Evolutionary conservation across 441 rosid genomes (phyloP).

Genomic region (Aquilaria agallochum): DNA sequence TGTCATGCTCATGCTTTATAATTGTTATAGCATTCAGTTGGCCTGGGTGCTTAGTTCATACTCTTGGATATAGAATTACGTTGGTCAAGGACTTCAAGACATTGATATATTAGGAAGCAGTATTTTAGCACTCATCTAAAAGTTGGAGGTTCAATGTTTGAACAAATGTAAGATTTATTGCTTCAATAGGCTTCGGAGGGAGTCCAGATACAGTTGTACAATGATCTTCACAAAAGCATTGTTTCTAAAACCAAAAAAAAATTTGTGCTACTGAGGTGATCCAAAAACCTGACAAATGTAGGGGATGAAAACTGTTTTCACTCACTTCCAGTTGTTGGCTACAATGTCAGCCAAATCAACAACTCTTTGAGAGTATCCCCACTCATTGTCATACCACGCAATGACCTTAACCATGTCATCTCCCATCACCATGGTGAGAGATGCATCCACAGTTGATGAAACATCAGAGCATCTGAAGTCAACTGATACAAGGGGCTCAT

Average conservation of each 20-base stretch:
- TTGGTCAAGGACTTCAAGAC: too few species aligned
- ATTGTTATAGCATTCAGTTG: too few species aligned
- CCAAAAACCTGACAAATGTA: constrained; percentile 23
- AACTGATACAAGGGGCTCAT: constrained; percentile 90
- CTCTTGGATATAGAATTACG: too few species aligned
- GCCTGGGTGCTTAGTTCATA: too few species aligned
- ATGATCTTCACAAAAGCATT: constrained; percentile 16
- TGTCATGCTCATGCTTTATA: too few species aligned
- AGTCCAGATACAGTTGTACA: constrained; percentile 17
- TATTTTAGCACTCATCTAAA: too few species aligned
- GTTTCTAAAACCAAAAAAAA: constrained; percentile 11
- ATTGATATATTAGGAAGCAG: too few species aligned
- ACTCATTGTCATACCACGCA: constrained; percentile 97
- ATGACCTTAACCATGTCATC: constrained; percentile 98
- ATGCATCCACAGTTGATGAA: constrained; percentile 81
- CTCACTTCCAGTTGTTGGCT: constrained; percentile 80
- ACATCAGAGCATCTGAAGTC: constrained; percentile 94
- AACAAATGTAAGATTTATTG: constrained; percentile 15
- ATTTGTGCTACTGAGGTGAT: not conserved
- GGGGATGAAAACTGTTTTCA: not conserved
- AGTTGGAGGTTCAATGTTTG: not conserved
- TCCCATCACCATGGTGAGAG: constrained; percentile 97
- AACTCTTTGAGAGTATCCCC: constrained; percentile 99
- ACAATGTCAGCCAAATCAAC: constrained; percentile 95
- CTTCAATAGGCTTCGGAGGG: constrained; percentile 4